Evolutionary conservation across 73 alveolate species (phyloP), one percentile per base, ranked within the genome.

Genomic region (Paramecium primaurelia): DNA sequence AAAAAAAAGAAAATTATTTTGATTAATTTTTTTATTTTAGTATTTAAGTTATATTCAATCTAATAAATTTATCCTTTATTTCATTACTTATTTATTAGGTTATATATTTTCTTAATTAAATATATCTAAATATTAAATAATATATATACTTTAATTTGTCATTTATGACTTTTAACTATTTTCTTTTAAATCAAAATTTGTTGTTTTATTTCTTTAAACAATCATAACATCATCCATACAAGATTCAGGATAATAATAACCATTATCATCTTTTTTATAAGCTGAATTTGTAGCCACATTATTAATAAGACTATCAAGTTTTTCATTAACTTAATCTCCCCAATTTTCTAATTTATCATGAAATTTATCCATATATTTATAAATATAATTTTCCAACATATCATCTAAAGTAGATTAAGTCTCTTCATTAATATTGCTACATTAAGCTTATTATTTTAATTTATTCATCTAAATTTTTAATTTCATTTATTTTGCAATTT

Each of bases 311-410:
- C 51, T 42, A 42, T 80, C 91, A 20, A 80, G 58, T 80, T 80
- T 80, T 45, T 80, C 36, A 80, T 80, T 80, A 0, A 45, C 30
- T 80, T 42, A 20, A 80, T 80, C 91, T 42, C 91, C 91, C 91
- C 91, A 80, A 40, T 36, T 26, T 32, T 80, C 91, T 25, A 80
- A 44, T 80, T 80, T 80, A 80, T 80, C 91, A 80, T 80, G 49
- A 25, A 80, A 80, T 49, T 80, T 80, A 36, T 80, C 91, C 58
- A 80, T 25, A 80, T 80, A 80, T 80, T 80, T 80, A 25, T 38
- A 80, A 9, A 80, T 45, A 25, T 80, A 80, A 47, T 80, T 80
- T 38, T 80, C 91, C 3, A 80, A 25, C 75, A 80, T 28, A 80
- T 80, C 91, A 49, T 80, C 91, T 3, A 80, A 10, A 0, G 22